phyloP scores from a whole-genome alignment of 768 basidiomycete species.

The Naganishia onofrii region DNA sequence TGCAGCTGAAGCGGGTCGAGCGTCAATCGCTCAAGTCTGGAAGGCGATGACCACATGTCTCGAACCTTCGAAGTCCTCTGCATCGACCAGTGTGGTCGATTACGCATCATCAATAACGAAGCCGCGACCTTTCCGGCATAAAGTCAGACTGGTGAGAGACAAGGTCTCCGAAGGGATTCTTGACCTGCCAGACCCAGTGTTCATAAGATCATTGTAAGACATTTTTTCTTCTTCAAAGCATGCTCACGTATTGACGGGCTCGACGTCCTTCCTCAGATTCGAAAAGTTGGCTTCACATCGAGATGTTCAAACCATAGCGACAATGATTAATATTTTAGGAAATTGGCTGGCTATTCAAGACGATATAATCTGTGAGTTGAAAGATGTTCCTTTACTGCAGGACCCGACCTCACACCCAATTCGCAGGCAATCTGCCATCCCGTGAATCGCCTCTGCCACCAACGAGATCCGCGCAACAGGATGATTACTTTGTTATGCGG shows the following conservation, averaged over 20 bases:
- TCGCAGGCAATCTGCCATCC: background rate
- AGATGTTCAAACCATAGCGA: constrained; percentile 23
- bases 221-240: background rate
- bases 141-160: background rate
- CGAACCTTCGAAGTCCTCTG: background rate
- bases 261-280: background rate
- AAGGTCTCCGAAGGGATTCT: background rate
- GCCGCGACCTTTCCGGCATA: constrained; percentile 4
- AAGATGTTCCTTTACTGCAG: background rate
- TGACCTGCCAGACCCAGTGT: constrained; percentile 8
- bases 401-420: background rate
- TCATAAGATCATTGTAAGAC: constrained; percentile 13
- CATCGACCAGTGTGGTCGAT: background rate
- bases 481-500: constrained; percentile 25
- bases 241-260: background rate
- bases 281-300: constrained; percentile 4
- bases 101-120: background rate
- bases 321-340: constrained; percentile 5
- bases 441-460: background rate
- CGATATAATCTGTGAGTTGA: background rate
- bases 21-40: constrained; percentile 20
- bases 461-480: background rate
- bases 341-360: constrained; percentile 3
- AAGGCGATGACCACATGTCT: constrained; percentile 11
- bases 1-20: background rate